Conservation (phyloP, 2,329 filamentous ascomycete genomes). For the Westerdykella sp. region DNA sequence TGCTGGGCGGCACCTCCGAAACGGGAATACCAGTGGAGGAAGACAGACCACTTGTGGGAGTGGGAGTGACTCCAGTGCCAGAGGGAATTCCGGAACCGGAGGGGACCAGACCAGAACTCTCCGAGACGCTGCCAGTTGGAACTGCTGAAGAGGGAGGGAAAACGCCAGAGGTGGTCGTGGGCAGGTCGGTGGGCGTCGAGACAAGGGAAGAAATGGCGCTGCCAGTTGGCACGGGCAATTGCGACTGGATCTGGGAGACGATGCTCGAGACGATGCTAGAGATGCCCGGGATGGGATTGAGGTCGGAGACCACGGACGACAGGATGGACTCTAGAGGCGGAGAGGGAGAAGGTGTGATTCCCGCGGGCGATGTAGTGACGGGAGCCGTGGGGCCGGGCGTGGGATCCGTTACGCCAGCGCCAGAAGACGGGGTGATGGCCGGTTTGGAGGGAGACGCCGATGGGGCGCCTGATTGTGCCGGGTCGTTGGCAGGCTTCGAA, state of each 20-base stretch:
- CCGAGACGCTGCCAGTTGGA: background rate
- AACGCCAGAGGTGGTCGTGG: background rate
- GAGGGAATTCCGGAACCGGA: slow-evolving; percentile 1
- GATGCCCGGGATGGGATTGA: slow-evolving; percentile 9
- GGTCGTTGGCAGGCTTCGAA: background rate
- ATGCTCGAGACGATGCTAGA: slow-evolving; percentile 10
- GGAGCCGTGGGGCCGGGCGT: slow-evolving; percentile 4
- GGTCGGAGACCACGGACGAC: slow-evolving; percentile 14
- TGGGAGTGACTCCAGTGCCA: slow-evolving; percentile 2
- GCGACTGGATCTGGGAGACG: slow-evolving; percentile 1
- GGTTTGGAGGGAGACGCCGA: background rate
- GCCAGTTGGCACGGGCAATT: slow-evolving; percentile 6
- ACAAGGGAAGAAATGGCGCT: slow-evolving; percentile 2
- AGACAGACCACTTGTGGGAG: background rate
- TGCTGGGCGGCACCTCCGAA: background rate
- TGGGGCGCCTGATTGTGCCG: background rate
- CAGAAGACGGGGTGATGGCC: slow-evolving; percentile 4
- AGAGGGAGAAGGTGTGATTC: slow-evolving; percentile 1
- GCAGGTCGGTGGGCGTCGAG: background rate
- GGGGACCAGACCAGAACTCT: background rate
- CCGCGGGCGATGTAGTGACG: background rate
- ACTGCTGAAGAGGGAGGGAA: background rate
- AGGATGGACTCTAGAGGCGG: slow-evolving; percentile 3
- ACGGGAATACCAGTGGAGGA: background rate
- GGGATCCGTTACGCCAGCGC: slow-evolving; percentile 3